These are phyloP conservation scores for Leishmania guyanensis DNA, from an alignment of 208 protist genomes.

Conservation along the genomic window DNA sequence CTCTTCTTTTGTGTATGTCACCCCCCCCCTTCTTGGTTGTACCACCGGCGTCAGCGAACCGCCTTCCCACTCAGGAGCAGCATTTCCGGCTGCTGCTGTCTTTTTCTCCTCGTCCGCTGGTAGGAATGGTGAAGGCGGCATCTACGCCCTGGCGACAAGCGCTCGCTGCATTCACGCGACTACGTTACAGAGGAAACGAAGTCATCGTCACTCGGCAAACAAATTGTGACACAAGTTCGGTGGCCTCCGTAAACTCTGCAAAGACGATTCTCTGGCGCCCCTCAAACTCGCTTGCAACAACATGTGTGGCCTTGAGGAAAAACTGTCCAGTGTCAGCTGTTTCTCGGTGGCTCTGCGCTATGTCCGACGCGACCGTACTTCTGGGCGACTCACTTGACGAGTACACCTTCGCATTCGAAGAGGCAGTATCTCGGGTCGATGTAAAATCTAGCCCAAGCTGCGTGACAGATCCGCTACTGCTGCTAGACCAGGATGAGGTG, in stretches of 20 bases:
- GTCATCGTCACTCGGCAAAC: slow-evolving; percentile 22
- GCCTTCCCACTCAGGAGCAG: background rate
- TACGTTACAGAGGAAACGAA: background rate
- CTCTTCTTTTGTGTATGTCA: background rate
- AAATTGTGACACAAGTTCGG: slow-evolving; percentile 28
- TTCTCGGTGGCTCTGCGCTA: background rate
- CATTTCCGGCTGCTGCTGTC: background rate
- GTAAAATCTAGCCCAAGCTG: background rate
- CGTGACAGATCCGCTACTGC: background rate
- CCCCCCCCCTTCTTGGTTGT: background rate
- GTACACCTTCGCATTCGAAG: background rate
- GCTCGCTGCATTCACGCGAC: background rate
- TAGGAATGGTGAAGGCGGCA: background rate
- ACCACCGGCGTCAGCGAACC: background rate
- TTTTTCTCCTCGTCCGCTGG: background rate
- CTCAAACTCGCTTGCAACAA: slow-evolving; percentile 30
- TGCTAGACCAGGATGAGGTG: slow-evolving; percentile 69
- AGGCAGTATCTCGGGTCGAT: background rate
- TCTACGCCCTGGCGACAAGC: background rate
- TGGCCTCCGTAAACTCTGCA: slow-evolving; percentile 19
- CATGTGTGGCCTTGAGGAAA: slow-evolving; percentile 18
- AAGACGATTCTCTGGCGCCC: slow-evolving; percentile 29
- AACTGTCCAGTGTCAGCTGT: background rate
- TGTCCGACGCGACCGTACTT: background rate
- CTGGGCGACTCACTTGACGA: background rate